Conservation (phyloP, 1,139 yeast genomes). For the Candida albicans region DNA sequence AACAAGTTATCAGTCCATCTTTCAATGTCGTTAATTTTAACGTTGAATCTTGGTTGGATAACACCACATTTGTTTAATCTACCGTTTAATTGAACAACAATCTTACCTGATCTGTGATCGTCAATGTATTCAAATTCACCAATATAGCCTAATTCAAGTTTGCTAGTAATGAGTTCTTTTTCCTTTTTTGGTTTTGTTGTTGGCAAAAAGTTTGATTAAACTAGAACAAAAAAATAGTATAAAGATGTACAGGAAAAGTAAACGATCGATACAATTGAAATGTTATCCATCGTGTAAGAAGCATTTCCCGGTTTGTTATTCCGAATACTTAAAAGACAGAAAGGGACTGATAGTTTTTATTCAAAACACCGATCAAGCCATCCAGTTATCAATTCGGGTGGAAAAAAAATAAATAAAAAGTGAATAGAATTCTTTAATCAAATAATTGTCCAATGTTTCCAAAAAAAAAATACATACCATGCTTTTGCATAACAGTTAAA, state of each 20-base stretch:
- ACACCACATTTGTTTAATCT: conserved; percentile 99
- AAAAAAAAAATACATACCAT: conserved; percentile 28
- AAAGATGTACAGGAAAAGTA: conserved; percentile 70
- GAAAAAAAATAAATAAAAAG: background rate
- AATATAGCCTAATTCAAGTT: conserved; percentile 61
- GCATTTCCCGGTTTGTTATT: conserved; percentile 66
- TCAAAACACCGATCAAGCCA: conserved; percentile 72
- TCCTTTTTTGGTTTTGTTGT: no score
- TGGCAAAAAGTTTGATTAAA: background rate
- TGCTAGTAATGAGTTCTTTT: conserved; percentile 11
- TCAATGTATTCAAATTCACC: conserved; percentile 98
- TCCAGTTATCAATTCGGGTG: conserved; percentile 95
- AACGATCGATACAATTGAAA: conserved; percentile 48
- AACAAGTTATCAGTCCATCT: conserved; percentile 97
- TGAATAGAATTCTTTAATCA: background rate
- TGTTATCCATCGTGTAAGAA: conserved; percentile 65
- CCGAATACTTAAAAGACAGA: conserved; percentile 98
- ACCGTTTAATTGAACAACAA: conserved; percentile 95
- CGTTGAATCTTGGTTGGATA: conserved; percentile 96
- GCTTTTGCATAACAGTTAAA: conserved; percentile 96
- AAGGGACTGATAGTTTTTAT: conserved; percentile 61
- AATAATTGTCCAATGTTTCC: no score
- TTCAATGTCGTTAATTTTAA: conserved; percentile 89
- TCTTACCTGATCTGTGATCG: conserved; percentile 98
- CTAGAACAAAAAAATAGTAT: background rate